Conservation (phyloP, 2,329 filamentous ascomycete species). For the Colletotrichum scovillei region DNA sequence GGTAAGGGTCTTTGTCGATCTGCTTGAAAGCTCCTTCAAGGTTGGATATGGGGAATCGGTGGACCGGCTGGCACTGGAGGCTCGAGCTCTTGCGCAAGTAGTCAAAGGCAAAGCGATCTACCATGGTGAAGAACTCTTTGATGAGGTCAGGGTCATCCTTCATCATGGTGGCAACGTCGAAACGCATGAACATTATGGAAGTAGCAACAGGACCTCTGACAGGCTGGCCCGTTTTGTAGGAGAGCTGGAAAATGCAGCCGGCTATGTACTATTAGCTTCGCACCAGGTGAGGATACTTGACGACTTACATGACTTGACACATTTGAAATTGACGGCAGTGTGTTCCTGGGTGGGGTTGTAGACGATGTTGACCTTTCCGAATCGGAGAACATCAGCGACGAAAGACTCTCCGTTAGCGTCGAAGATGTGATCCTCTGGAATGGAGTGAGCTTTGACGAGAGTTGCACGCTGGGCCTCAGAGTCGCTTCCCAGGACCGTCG, state of each 20-base stretch:
- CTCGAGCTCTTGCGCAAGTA: neutral
- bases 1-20: slow-evolving; percentile 36
- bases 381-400: slow-evolving; percentile 47
- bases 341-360: slow-evolving; percentile 57
- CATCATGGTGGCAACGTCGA: slow-evolving; percentile 48
- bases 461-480: slow-evolving; percentile 48
- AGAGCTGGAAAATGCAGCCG: slow-evolving; percentile 47
- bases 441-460: slow-evolving; percentile 45
- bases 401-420: slow-evolving; percentile 47
- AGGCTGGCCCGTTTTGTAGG: slow-evolving; percentile 37
- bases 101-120: slow-evolving; percentile 27
- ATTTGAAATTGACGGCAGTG: slow-evolving; percentile 45
- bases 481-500: slow-evolving; percentile 48
- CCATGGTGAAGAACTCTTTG: slow-evolving; percentile 41
- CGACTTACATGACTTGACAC: slow-evolving; percentile 49
- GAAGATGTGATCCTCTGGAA: slow-evolving; percentile 52
- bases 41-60: slow-evolving; percentile 33
- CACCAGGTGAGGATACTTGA: slow-evolving; percentile 30
- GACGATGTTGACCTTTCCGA: slow-evolving; percentile 33
- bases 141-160: slow-evolving; percentile 46
- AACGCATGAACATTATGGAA: slow-evolving; percentile 41
- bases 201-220: slow-evolving; percentile 32
- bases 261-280: slow-evolving; percentile 40
- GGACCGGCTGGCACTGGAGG: slow-evolving; percentile 18
- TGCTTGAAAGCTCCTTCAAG: slow-evolving; percentile 42